Percentiles rank a stretch among this genome's conserved stretches.
These are phyloP conservation scores for Linum usitatissimum DNA, from an alignment of 345 rosid species.

Conservation along the genomic window DNA sequence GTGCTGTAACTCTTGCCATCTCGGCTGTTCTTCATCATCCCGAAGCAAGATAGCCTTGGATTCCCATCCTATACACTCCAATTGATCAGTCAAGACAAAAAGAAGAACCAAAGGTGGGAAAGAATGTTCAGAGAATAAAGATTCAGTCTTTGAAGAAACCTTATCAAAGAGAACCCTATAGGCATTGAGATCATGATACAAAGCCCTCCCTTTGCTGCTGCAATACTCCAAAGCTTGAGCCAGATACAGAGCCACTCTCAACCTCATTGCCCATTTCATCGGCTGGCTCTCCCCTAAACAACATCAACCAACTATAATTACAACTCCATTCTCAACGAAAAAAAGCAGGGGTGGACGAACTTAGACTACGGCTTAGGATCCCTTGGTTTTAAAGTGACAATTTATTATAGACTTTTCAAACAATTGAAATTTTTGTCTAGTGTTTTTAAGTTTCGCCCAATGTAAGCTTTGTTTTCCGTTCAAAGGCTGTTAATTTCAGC, in stretches of 20 bases:
- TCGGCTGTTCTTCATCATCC: slow-evolving; percentile 6
- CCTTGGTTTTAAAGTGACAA: no score
- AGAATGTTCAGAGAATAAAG: neutral
- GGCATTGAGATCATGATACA: slow-evolving; percentile 6
- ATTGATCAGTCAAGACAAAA: neutral
- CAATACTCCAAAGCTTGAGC: slow-evolving; percentile 5
- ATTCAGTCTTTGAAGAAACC: no score
- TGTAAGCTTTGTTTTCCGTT: no score
- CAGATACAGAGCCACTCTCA: slow-evolving; percentile 2
- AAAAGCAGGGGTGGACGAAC: no score
- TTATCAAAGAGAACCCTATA: slow-evolving; percentile 5
- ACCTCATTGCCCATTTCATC: slow-evolving; percentile 7
- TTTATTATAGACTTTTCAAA: no score
- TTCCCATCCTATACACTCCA: neutral
- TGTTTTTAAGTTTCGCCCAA: no score
- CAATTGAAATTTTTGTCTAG: no score
- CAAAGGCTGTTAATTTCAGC: no score
- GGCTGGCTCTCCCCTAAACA: slow-evolving; percentile 5
- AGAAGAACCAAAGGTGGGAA: neutral
- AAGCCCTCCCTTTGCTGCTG: slow-evolving; percentile 5
- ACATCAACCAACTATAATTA: neutral
- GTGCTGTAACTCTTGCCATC: slow-evolving; percentile 6
- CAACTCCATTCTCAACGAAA: neutral
- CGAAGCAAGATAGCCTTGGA: slow-evolving; percentile 4
- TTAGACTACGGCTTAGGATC: no score